Base-by-base conservation (phyloP, 2,329 filamentous ascomycete genomes). In the Penicillium sp. region DNA sequence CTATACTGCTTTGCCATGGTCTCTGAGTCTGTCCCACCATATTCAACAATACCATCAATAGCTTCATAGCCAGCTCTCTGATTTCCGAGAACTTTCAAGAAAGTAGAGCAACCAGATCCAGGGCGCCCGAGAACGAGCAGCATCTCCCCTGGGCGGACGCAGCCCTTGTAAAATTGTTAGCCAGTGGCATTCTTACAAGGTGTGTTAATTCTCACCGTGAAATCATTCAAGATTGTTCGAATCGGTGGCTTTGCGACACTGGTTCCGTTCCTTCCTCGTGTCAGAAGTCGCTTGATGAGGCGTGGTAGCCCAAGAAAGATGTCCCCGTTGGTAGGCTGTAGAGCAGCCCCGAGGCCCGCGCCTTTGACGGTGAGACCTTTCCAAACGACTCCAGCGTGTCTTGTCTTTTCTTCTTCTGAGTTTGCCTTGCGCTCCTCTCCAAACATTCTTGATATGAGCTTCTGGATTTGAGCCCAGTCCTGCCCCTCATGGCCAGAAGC, bases 61-160 rank as follows among this genome's bases (percentile, higher is more conserved):
- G 75, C 78, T 54, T 81, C 78, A 60, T 83, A 90, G 1, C 86
- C 86, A 5, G 73, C 74, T 48, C 87, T 73, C 57, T 85, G 81
- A 61, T 90, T 91, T 34, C 86, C 83, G 13, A 95, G 83, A 0
- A 89, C 90, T 78, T 96, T 96, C 54, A 96, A 77, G 60, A 95
- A 87, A 1, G 91, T 96, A 14, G 89, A 91, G 72, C 91, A 96
- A 42, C 76, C 75, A 43, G 72, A 72, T 0, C 74, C 74, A 3
- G 74, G 74, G 6, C 71, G 67, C 5, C 74, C 75, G 16, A 77
- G 67, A 56, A 78, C 62, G 54, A 76, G 56, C n/a, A 73, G 58
- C 72, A 70, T 70, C 57, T 75, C 68, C 22, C 74, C 67, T 1
- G 75, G 75, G 10, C 71, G 63, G 18, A 76, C 72, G 50, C 73